Evolutionary conservation across 108 stramenopile species (phyloP).

Genomic region (Asterionellopsis glacialis): DNA sequence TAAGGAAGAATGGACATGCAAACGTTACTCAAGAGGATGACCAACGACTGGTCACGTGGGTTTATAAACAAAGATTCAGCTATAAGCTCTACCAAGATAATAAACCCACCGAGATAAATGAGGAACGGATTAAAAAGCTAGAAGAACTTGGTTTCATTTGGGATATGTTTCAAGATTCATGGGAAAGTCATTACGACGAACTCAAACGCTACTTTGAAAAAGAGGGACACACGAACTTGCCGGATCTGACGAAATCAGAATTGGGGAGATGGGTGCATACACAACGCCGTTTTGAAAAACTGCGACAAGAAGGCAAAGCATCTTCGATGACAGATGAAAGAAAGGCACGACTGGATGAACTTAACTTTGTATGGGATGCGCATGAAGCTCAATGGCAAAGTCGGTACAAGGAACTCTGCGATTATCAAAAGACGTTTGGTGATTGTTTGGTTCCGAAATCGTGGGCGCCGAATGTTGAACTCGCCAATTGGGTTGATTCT

Average conservation of each 20-base stretch:
- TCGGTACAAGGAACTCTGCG: slow-evolving; percentile 18
- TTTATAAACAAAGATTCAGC: neutral
- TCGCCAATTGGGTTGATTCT: slow-evolving; percentile 60
- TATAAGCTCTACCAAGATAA: too few species aligned
- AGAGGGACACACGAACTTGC: slow-evolving; percentile 43
- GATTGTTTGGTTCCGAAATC: slow-evolving; percentile 46
- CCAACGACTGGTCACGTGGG: neutral
- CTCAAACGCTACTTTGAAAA: slow-evolving; percentile 28
- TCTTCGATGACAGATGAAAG: neutral
- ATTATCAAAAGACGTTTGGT: slow-evolving; percentile 34
- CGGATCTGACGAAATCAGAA: too few species aligned
- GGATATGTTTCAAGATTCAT: slow-evolving; percentile 33
- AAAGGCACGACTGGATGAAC: neutral
- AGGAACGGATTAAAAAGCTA: neutral
- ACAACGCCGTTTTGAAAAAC: slow-evolving; percentile 20
- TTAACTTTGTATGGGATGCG: slow-evolving; percentile 1
- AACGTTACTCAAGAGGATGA: neutral
- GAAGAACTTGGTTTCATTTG: neutral
- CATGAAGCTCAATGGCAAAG: slow-evolving; percentile 15
- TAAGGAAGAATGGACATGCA: neutral
- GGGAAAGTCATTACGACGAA: slow-evolving; percentile 44
- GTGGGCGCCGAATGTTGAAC: slow-evolving; percentile 33
- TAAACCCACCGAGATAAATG: neutral
- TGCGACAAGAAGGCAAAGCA: slow-evolving; percentile 22
- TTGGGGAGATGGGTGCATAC: slow-evolving; percentile 26